Conservation (phyloP, 192 early-diverging fungal genomes). For the Obelidium mucronatum region DNA sequence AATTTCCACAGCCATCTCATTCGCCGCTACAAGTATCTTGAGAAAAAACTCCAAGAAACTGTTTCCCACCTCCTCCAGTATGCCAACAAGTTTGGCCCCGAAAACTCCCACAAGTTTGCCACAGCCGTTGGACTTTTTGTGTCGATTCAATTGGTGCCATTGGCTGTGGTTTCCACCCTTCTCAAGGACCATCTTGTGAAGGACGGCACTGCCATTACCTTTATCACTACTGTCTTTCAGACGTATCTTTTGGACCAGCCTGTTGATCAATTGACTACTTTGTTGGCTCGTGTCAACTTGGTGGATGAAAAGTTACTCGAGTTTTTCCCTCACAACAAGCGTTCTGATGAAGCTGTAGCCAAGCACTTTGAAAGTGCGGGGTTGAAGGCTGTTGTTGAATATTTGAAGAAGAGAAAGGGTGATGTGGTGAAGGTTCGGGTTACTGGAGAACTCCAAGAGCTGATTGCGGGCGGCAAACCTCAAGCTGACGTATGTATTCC, state of each 20-base stretch:
- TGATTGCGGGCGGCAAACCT: conserved; percentile 66
- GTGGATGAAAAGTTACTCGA: conserved; percentile 75
- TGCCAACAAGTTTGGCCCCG: conserved; percentile 83
- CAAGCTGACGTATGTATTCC: conserved; percentile 59
- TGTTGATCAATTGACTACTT: conserved; percentile 77
- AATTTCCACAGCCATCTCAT: conserved; percentile 73
- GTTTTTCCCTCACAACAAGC: conserved; percentile 93
- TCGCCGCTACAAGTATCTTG: conserved; percentile 94
- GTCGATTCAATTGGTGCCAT: conserved; percentile 68
- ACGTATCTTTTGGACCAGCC: conserved; percentile 78
- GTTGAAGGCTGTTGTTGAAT: conserved; percentile 86
- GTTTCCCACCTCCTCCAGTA: conserved; percentile 85
- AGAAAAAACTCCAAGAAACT: conserved; percentile 85
- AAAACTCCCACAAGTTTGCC: conserved; percentile 83
- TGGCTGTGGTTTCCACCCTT: conserved; percentile 77
- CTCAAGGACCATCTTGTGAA: conserved; percentile 96
- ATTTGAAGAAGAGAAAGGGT: conserved; percentile 77
- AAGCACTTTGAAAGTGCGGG: conserved; percentile 94
- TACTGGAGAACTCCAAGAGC: conserved; percentile 56
- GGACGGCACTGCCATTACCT: conserved; percentile 83
- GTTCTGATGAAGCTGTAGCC: conserved; percentile 85
- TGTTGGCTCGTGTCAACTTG: conserved; percentile 74
- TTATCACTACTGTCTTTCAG: conserved; percentile 84
- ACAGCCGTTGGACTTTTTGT: conserved; percentile 78
- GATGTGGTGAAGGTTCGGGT: conserved; percentile 59